phyloP scores from a whole-genome alignment of 768 basidiomycete species.

The Rhizopogon vesiculosus region DNA sequence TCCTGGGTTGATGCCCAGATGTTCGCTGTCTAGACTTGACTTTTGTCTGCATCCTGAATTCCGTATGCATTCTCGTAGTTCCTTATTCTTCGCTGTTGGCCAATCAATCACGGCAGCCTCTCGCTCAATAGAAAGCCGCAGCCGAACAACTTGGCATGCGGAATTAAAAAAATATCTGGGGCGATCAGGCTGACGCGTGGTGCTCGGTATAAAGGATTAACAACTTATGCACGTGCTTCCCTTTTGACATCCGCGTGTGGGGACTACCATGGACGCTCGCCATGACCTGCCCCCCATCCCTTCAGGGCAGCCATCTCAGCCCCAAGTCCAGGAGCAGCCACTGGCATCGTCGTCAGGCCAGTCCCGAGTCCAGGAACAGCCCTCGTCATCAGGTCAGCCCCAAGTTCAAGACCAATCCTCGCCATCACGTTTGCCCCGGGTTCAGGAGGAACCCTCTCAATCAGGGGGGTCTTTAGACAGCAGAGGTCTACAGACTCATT shows the following conservation, averaged over 20 bases:
- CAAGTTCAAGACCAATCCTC: not conserved
- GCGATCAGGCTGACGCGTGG: too few relatives aligned
- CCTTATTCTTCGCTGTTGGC: too few relatives aligned
- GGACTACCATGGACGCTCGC: conserved; percentile 12
- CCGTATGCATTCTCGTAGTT: too few relatives aligned
- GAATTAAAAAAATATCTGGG: too few relatives aligned
- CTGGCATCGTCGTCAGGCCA: not conserved
- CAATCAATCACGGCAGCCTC: too few relatives aligned
- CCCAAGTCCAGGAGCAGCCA: not conserved
- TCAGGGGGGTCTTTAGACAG: not conserved
- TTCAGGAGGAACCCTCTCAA: not conserved
- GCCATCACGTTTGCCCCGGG: conserved; percentile 1
- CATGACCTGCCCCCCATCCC: not conserved
- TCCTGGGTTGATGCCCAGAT: too few relatives aligned
- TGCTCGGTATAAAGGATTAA: too few relatives aligned
- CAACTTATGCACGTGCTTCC: too few relatives aligned
- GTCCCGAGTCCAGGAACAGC: not conserved
- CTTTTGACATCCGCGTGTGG: not conserved
- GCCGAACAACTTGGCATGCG: not conserved
- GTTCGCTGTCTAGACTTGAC: not conserved
- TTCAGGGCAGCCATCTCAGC: not conserved
- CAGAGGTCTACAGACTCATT: not conserved
- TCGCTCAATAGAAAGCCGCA: not conserved
- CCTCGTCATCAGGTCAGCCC: not conserved
- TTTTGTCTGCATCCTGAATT: not conserved